Evolutionary conservation across 129 eudicot genomes (phyloP).

Genomic region (Deinandra increscens): DNA sequence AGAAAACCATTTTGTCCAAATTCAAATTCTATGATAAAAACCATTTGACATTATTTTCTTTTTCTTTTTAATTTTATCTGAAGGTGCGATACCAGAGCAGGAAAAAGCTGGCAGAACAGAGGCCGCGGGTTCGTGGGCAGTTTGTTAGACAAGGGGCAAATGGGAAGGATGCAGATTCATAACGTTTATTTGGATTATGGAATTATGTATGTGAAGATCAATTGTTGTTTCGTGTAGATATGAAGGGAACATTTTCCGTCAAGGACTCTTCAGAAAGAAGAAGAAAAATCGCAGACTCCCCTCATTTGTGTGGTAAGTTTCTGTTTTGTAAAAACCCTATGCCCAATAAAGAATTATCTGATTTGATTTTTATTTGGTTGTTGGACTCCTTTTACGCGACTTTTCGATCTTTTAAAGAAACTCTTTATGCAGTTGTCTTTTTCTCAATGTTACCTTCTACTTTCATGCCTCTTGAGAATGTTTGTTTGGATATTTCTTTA

Average conservation of each 20-base stretch:
- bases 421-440: conserved; percentile 20
- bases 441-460: conserved; percentile 20
- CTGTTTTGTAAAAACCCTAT: conserved; percentile 21
- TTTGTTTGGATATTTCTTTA: conserved; percentile 13
- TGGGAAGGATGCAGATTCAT: conserved; percentile 48
- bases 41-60: not conserved
- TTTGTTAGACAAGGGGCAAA: conserved; percentile 53
- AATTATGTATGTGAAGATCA: conserved; percentile 35
- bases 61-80: not conserved
- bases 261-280: conserved; percentile 26
- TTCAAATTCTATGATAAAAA: not conserved
- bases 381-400: not conserved
- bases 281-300: conserved; percentile 19
- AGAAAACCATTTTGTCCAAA: not conserved
- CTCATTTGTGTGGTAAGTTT: conserved; percentile 28
- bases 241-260: conserved; percentile 27
- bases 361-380: conserved; percentile 13
- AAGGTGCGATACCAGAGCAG: conserved; percentile 76
- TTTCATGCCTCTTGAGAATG: conserved; percentile 5
- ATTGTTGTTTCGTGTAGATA: conserved; percentile 31
- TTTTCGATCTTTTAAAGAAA: conserved; percentile 15
- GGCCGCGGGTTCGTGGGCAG: conserved; percentile 80
- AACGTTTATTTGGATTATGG: conserved; percentile 22
- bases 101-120: conserved; percentile 68
- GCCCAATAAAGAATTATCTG: conserved; percentile 18